Base-by-base conservation (phyloP, 2,329 filamentous ascomycete species). In the Aspergillus floridensis region DNA sequence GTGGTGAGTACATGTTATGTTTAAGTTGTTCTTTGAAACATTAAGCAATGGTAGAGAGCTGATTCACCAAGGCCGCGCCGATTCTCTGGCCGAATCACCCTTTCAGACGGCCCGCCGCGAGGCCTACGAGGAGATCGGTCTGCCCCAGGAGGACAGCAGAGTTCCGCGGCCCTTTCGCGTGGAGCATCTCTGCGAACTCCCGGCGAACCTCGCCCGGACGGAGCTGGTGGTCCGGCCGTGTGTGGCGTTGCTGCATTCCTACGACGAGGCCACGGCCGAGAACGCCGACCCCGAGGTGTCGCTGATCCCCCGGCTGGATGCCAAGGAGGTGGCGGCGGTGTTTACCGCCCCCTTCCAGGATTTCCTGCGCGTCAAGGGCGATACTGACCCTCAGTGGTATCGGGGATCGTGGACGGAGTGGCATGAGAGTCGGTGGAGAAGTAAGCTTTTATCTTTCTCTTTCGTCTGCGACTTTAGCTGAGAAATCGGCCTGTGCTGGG, bases 41-140 rank as follows among this genome's bases (percentile, higher is more conserved):
- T 19, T 5, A 48, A 22, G 19, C 16, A 48, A 24, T 19, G n/a
- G 22, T 22, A 5, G 1, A 41, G 12, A 54, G 19, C 21, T 48
- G 19, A 53, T 19, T n/a, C 22, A 14, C 8, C 48, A 44, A 67
- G 66, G 66, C 3, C 85, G 84, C 74, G 80, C 85, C 56, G 85
- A 87, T 63, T 74, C 76, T 0, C 68, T 81, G 10, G 60, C 72
- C 8, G 86, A 88, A 72, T 82, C 80, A 1, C 77, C 81, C 77
- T 91, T 91, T 75, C 84, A 93, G 70, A 96, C 93, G 54, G 92
- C 93, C 8, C 86, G 93, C 22, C 86, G 93, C 64, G 93, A 98
- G 80, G 93, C 93, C 1, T 90, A 85, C 74, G 93, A 98, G 74
- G 93, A 98, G 74, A 96, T 98, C 65, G 93, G 93, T 1, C 86